A percentile compares a stretch with the other conserved stretches of the same genome.
These are phyloP conservation scores for Vanrija pseudolonga DNA, from an alignment of 1,284 basidiomycete species.

Conservation along the genomic window DNA sequence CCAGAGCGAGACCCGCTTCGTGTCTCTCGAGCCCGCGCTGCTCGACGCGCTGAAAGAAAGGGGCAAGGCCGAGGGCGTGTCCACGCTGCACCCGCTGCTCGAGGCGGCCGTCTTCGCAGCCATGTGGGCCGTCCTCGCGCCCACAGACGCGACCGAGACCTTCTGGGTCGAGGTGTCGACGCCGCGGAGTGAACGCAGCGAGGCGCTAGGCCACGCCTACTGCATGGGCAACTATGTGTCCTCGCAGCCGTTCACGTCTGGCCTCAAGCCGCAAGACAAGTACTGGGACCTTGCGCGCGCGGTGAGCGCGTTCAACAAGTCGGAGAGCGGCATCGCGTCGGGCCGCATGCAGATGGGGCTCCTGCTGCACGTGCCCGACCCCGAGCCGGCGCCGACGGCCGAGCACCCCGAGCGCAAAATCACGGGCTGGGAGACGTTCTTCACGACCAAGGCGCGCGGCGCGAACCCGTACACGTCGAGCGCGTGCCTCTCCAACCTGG, in stretches of 20 bases:
- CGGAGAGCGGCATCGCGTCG: background rate
- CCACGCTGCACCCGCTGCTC: conserved; percentile 37
- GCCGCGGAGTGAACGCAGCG: conserved; percentile 27
- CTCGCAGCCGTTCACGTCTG: conserved; percentile 8
- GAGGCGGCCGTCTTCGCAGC: conserved; percentile 26
- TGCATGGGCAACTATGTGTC: conserved; percentile 33
- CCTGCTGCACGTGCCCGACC: conserved; percentile 35
- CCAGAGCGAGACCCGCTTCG: conserved; percentile 12
- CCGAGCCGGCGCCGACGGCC: background rate
- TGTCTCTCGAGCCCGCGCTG: conserved; percentile 7
- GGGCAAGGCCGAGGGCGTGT: conserved; percentile 21
- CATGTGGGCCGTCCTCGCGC: conserved; percentile 22
- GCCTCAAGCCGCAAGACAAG: background rate
- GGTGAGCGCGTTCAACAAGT: background rate
- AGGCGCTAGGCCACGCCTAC: conserved; percentile 19
- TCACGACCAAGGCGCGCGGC: conserved; percentile 17
- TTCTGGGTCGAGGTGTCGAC: conserved; percentile 5
- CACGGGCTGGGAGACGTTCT: conserved; percentile 43
- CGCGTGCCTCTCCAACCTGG: conserved; percentile 35
- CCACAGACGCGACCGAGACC: background rate
- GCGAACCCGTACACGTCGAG: conserved; percentile 15
- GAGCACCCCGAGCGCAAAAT: background rate
- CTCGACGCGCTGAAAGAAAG: conserved; percentile 17
- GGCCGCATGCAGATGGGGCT: conserved; percentile 26
- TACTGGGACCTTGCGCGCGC: conserved; percentile 26